Conservation (phyloP, 345 rosid species). For the Sisymbrium irio region DNA sequence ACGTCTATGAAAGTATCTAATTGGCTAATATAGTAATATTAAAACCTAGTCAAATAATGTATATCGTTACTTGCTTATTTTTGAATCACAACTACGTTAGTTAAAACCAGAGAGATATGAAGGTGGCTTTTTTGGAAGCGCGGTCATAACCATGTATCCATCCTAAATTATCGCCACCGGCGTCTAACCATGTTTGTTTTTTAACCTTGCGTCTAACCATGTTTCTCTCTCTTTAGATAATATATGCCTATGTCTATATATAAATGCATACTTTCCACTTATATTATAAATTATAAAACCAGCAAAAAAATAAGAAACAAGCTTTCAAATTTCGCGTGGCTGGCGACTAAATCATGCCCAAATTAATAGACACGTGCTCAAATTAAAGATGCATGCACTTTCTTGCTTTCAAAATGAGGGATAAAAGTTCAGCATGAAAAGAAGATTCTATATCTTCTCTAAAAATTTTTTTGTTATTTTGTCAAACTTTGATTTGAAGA, state of each 20-base stretch:
- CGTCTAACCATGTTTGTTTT: not conserved
- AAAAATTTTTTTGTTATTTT: not conserved
- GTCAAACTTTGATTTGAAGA: not conserved
- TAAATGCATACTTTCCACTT: not conserved
- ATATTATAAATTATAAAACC: not conserved
- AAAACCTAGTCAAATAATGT: not conserved
- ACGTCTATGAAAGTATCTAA: not conserved
- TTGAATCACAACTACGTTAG: not conserved
- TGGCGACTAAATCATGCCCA: conserved; percentile 33
- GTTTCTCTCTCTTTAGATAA: no score
- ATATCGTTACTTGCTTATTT: not conserved
- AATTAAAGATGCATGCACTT: conserved; percentile 39
- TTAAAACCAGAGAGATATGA: not conserved
- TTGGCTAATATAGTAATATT: not conserved
- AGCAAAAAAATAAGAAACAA: conserved; percentile 2
- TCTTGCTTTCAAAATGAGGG: conserved; percentile 16
- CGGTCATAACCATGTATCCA: not conserved
- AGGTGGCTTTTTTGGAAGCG: not conserved
- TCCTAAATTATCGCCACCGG: not conserved
- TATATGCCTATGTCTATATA: no score
- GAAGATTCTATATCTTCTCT: not conserved
- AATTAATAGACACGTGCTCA: conserved; percentile 26
- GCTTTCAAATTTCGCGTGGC: conserved; percentile 24
- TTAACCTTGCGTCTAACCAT: no score
- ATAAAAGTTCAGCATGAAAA: not conserved